Percentiles rank a stretch among this genome's conserved stretches.
Conservation (phyloP, 1,284 basidiomycete species). For the Veloboletus limbatus region DNA sequence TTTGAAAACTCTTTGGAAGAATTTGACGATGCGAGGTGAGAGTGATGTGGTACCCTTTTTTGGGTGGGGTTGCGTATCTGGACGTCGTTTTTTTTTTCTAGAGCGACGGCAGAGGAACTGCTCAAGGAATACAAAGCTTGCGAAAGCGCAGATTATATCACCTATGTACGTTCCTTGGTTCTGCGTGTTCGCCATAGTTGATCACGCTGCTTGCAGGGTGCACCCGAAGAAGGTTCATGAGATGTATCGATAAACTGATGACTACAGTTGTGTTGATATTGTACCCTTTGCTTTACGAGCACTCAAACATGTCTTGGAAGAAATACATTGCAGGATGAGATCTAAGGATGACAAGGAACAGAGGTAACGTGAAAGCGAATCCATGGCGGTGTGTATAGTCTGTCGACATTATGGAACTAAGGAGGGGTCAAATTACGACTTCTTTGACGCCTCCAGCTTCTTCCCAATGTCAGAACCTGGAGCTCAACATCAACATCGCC, state of each 20-base stretch:
- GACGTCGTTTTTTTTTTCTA: constrained; percentile 30
- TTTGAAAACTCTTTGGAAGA: constrained; percentile 90
- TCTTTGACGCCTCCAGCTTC: constrained; percentile 75
- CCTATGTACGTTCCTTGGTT: constrained; percentile 53
- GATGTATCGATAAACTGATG: not conserved
- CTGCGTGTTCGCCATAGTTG: not conserved
- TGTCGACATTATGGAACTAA: constrained; percentile 22
- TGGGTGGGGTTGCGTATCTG: not conserved
- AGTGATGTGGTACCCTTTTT: constrained; percentile 1
- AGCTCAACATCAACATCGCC: constrained; percentile 7
- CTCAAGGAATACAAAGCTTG: constrained; percentile 92
- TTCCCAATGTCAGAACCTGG: constrained; percentile 77
- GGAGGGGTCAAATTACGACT: constrained; percentile 50
- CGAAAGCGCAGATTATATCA: constrained; percentile 88
- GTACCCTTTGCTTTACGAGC: not conserved
- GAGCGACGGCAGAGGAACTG: constrained; percentile 82
- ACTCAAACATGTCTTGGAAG: constrained; percentile 6
- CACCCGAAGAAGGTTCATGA: constrained; percentile 28
- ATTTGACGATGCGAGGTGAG: constrained; percentile 89
- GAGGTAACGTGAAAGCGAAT: constrained; percentile 13
- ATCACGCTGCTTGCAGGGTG: constrained; percentile 17
- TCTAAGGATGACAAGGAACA: constrained; percentile 24
- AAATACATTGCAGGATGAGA: constrained; percentile 25
- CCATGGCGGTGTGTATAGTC: constrained; percentile 10
- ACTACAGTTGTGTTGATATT: not conserved